Base-by-base conservation (phyloP, 1,284 basidiomycete species). In the Exobasidium cylindrosporum region DNA sequence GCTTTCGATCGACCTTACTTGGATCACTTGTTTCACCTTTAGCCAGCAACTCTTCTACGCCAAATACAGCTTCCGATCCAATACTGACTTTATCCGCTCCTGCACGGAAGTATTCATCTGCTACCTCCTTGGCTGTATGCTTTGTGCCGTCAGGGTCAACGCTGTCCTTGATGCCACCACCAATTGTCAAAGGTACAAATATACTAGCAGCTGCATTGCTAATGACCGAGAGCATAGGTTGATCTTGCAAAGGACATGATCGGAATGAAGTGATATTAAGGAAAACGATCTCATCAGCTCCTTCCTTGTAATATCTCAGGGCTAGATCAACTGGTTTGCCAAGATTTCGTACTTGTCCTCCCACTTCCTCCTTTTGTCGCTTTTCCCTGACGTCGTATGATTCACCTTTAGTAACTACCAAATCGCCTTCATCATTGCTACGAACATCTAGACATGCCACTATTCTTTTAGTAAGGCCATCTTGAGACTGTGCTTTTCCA, bases 241-340 rank as follows among this genome's bases (percentile, higher is more conserved):
- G 96, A 82, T 98, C 96, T 58, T 85, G 87, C 46, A 99, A 84
- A 0, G 96, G 93, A 5, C 92, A 97, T 69, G 91, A 89, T 64
- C 96, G 90, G 87, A 99, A 99, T 60, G 94, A 97, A 6, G 96
- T 99, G 83, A 99, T 99, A 83, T 99, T 99, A 79, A 99, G 88
- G 73, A 99, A 88, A 75, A 92, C 95, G 54, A 98, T 85, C 82
- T 98, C 96, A 82, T 99, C 96, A 52, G 96, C 96, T 32, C 94
- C 95, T 53, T 88, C 86, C 17, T 83, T 81, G 82, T 90, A 97
- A 83, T 99, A 98, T 64, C 87, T 86, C 54, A 85, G 85, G 1
- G 95, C 90, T 57, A 98, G 87, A 43, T 92, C 87, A 73, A 99
- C 92, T 1, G 96, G 96, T 82, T 97, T 97, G 63, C 96, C 96